A percentile compares a stretch with the other conserved stretches of the same genome.
phyloP scores from a whole-genome alignment of 805 yeast species.

The Cyberlindnera misumaiensis region DNA sequence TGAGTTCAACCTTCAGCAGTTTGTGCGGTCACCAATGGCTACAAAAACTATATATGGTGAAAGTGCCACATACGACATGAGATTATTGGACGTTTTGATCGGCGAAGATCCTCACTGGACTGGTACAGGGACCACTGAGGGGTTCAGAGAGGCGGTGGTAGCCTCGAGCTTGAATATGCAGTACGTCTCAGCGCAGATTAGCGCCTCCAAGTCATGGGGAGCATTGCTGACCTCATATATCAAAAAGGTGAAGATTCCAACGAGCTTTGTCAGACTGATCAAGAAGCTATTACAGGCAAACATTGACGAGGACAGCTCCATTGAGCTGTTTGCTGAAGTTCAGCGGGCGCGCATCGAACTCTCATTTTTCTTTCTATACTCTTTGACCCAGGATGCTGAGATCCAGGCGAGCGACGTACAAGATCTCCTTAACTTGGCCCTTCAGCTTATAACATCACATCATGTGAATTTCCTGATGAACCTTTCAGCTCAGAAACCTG shows the following conservation, averaged over 20 bases:
- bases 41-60: slow-evolving; percentile 44
- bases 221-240: slow-evolving; percentile 66
- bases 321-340: slow-evolving; percentile 41
- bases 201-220: slow-evolving; percentile 70
- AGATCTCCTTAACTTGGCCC: slow-evolving; percentile 25
- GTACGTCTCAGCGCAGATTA: slow-evolving; percentile 56
- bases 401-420: slow-evolving; percentile 13
- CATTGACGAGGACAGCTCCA: slow-evolving; percentile 43
- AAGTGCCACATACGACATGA: slow-evolving; percentile 49
- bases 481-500: slow-evolving; percentile 32
- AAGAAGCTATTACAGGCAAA: slow-evolving; percentile 45
- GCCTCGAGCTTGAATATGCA: slow-evolving; percentile 60
- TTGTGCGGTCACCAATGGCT: slow-evolving; percentile 40
- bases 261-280: slow-evolving; percentile 34
- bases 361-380: slow-evolving; percentile 38
- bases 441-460: slow-evolving; percentile 40
- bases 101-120: slow-evolving; percentile 38
- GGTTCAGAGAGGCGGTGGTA: slow-evolving; percentile 43
- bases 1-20: slow-evolving; percentile 39
- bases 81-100: slow-evolving; percentile 56
- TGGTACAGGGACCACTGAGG: slow-evolving; percentile 20
- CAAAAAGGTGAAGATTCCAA: slow-evolving; percentile 30
- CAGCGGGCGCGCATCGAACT: slow-evolving; percentile 62
- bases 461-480: slow-evolving; percentile 42
- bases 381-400: slow-evolving; percentile 8